A percentile compares a stretch with the other conserved stretches of the same genome.
phyloP scores from a whole-genome alignment of 805 yeast species.

The Candida ascalaphidarum region DNA sequence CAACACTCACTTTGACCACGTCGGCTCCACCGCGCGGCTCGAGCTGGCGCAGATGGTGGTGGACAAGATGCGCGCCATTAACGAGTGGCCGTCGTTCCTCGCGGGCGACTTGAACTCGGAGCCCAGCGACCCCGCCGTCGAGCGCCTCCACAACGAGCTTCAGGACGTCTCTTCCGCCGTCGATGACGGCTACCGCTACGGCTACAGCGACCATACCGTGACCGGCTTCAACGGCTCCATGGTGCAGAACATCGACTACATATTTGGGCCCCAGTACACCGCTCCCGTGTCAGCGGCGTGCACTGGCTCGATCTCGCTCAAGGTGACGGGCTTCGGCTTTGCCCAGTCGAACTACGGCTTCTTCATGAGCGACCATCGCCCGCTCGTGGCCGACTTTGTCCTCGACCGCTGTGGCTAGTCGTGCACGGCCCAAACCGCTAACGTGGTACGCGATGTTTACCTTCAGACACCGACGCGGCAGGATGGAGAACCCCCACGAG shows the following conservation, averaged over 20 bases:
- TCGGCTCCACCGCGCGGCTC: constrained; percentile 6
- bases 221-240: constrained; percentile 25
- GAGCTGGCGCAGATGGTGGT: constrained; percentile 5
- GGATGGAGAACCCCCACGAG: constrained; percentile 83
- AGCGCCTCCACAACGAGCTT: constrained; percentile 5
- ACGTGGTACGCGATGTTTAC: no score
- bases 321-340: constrained; percentile 15
- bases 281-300: no score
- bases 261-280: constrained; percentile 19
- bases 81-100: constrained; percentile 23
- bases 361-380: constrained; percentile 30
- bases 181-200: constrained; percentile 16
- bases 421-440: no score
- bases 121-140: constrained; percentile 13
- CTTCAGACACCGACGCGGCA: no score
- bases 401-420: no score
- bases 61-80: constrained; percentile 4
- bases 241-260: constrained; percentile 22
- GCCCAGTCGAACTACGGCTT: constrained; percentile 24
- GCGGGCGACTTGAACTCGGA: constrained; percentile 22
- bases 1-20: constrained; percentile 13
- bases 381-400: constrained; percentile 21
- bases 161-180: constrained; percentile 12
- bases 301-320: no score
- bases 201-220: constrained; percentile 19